A percentile compares a stretch with the other conserved stretches of the same genome.
phyloP scores from a whole-genome alignment of 2,329 filamentous ascomycete species.

The Aspergillus eucalypticola region DNA sequence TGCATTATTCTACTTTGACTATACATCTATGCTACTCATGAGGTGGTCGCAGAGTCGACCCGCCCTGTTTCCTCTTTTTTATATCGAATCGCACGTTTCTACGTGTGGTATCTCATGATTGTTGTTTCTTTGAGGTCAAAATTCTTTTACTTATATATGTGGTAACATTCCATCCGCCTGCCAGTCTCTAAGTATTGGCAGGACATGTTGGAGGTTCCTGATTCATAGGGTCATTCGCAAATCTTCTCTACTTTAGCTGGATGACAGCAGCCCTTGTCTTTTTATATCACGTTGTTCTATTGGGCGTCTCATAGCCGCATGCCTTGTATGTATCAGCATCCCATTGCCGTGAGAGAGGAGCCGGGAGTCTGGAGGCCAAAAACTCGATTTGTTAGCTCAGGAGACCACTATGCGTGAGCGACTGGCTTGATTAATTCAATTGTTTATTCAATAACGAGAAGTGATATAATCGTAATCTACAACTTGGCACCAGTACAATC shows the following conservation, averaged over 20 bases:
- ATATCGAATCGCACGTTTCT: background rate
- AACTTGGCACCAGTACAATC: too few species aligned
- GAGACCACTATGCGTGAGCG: background rate
- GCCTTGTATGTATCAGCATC: constrained; percentile 11
- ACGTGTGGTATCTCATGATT: background rate
- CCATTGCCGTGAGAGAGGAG: constrained; percentile 10
- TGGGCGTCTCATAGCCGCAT: constrained; percentile 5
- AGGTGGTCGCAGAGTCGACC: background rate
- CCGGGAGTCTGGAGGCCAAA: constrained; percentile 20
- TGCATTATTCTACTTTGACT: background rate
- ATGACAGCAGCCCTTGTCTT: background rate
- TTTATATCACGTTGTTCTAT: constrained; percentile 1
- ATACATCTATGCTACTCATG: background rate
- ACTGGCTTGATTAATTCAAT: background rate
- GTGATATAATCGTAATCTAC: background rate
- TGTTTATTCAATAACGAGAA: background rate
- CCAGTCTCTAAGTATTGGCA: background rate
- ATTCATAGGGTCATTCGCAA: background rate
- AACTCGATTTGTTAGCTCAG: constrained; percentile 7
- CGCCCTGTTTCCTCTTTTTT: background rate
- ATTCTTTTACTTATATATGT: background rate
- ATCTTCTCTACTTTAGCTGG: background rate
- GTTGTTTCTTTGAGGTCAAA: background rate
- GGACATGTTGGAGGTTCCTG: background rate
- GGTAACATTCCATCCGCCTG: background rate